Evolutionary conservation across 2,329 filamentous ascomycete species (phyloP), one percentile per base, ranked within the genome.

Genomic region (Penicillium thymicola): DNA sequence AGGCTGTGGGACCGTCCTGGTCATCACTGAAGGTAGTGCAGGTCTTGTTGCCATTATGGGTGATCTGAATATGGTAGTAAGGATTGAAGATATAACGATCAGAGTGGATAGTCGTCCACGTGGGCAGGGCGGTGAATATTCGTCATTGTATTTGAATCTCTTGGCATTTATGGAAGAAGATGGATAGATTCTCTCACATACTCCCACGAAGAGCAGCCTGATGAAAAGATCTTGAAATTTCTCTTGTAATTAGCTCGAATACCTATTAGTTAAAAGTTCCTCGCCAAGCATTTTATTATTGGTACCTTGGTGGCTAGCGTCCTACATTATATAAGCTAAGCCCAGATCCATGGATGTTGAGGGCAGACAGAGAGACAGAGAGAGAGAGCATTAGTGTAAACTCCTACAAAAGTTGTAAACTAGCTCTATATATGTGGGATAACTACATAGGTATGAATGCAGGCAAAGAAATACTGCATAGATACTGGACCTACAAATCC

Each of bases 1-100:
- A 51, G 63, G 55, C 5, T 63, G 60, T 3, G 67, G 60, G 4
- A 55, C 61, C 2, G 71, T 65, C 51, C 62, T 72, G 13, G 65
- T 65, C 7, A 57, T 52, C 11, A 69, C 57, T 11, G 55, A 61
- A 9, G 65, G 60, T 2, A 65, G 40, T 32, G 54, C 36, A 42
- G 36, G 55, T 25, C 51, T 53, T 21, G 58, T 55, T 7, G 65
- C 54, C 66, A 70, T 69, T 38, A 53, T 65, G 11, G 10, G 16
- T 27, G 45, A 46, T 47, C 27, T 60, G 46, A 51, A 45, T 58
- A 55, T 58, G 36, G 28, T 6, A 27, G 36, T 28, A 14, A 23
- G 21, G 21, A 27, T 32, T 36, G 27, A 52, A 27, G 30, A 51
- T 18, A 46, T 34, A 38, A 37, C 2, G 23, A 57, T 25, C 16